phyloP scores from a whole-genome alignment of 2,329 filamentous ascomycete genomes.

The Emergomyces orientalis region DNA sequence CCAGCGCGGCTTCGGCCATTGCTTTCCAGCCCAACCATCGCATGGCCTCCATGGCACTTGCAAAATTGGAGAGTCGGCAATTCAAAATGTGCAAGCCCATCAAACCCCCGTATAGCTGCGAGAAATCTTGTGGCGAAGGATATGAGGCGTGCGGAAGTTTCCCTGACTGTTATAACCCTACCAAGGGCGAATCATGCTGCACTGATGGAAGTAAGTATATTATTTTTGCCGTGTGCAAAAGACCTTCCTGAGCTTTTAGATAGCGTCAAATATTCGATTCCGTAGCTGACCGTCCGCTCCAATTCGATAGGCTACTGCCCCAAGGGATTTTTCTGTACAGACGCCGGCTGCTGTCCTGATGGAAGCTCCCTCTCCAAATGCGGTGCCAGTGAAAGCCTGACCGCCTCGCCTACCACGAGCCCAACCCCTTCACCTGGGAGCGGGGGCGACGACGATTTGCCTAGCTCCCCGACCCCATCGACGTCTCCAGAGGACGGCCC shows the following conservation, averaged over 20 bases:
- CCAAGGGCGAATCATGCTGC: neutral
- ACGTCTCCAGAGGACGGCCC: neutral
- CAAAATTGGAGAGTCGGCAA: neutral
- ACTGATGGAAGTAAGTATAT: neutral
- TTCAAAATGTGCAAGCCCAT: neutral
- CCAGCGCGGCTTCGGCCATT: neutral
- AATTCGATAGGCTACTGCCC: neutral
- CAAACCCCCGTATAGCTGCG: neutral
- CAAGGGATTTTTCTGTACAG: neutral
- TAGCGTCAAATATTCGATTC: neutral
- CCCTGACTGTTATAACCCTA: neutral
- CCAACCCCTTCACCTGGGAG: neutral
- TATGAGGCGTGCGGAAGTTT: neutral
- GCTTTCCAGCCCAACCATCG: neutral
- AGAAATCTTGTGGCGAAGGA: neutral
- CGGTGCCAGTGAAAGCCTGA: neutral
- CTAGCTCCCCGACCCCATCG: neutral
- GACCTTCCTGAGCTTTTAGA: neutral
- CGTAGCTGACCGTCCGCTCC: neutral
- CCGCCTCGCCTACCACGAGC: neutral
- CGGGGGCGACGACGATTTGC: neutral
- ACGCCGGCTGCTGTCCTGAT: neutral
- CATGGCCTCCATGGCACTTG: neutral
- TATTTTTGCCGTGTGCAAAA: neutral
- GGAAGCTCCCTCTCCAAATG: neutral